Base-by-base conservation (phyloP, 1,284 basidiomycete genomes). In the Paramarasmius palmivorus region DNA sequence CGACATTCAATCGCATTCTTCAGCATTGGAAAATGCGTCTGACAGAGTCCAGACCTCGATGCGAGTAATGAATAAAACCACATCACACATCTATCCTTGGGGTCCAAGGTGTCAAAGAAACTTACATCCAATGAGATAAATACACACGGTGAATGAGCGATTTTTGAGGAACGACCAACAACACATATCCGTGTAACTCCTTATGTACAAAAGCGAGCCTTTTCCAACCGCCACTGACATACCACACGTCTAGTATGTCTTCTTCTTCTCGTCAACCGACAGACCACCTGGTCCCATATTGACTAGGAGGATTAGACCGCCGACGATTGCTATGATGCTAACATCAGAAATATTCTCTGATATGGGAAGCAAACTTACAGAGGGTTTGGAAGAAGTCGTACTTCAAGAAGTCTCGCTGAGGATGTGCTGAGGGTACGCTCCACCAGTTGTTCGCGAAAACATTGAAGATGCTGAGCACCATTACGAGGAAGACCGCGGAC, bases 391-490 rank as follows among this genome's bases (percentile, higher is more conserved):
- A 96, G 79, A 95, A 93, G 71, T 93, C 91, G 63, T 93, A 93
- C 86, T 97, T 97, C 67, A 99, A 83, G 85, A 99, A 99, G 69
- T 99, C 97, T 54, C 96, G 86, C 67, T 95, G 92, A 56, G 95
- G 96, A 73, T 99, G 96, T 46, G 86, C 84, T 47, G 86, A 82
- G 71, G 95, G 90, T n/a, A 98, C 87, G 61, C 84, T 88, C 97
- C 96, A 99, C 89, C 93, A 99, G 75, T 98, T 98, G 83, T 99
- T 99, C 73, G 94, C 93, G 65, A 96, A 91, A 34, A 98, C 91
- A 71, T 99, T 99, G 87, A 99, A 97, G 59, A 93, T 73, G 68
- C 90, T 93, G 62, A 99, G 77, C 5, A 96, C 82, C 61, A 97
- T 73, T 57, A 98, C 95, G 56, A 99, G 83, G 87, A 99, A 98